Base-by-base conservation (phyloP, 805 yeast genomes). In the Wickerhamomyces bovis region DNA sequence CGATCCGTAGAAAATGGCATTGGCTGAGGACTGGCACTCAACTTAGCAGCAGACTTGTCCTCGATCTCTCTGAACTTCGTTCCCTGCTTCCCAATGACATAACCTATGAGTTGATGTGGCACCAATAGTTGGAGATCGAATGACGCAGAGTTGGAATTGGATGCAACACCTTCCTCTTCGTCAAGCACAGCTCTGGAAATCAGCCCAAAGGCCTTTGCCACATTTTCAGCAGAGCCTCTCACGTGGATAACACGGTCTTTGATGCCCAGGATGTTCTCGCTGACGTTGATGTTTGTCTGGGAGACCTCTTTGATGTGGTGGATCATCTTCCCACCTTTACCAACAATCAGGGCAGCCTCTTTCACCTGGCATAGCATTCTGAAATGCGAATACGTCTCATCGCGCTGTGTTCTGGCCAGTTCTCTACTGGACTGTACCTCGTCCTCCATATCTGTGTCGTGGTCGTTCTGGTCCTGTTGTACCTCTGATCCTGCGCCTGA, bases 41-140 rank as follows among this genome's bases (percentile, higher is more conserved):
- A 71, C 47, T 77, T 73, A 2, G 95, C 90, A 3, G 92, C 89
- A 15, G 94, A 85, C 51, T 76, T 75, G 46, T 83, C 89, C 64
- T 88, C 95, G 52, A 88, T 86, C 62, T 87, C 92, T 53, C 87
- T 73, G 59, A 89, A 81, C 55, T 80, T 77, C 21, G 77, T 68
- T 19, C 95, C 95, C 43, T 74, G 80, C 55, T 82, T 82, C 11
- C 96, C 96, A 51, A 87, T 87, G 39, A 89, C 76, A 55, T 76
- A 84, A 0, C 95, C 95, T 71, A 86, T 85, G 60, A 85, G 66
- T 10, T 84, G 81, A 63, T 86, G 89, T 5, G 96, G 94, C 25
- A 89, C 73, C 44, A 89, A 67, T 15, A 88, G 56, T 53, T 80
- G 75, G 53, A 89, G 62, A 35, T 76, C 75, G 46, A 80, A 76